These are phyloP conservation scores for Climacium dendroides DNA, from an alignment of 225 moss, liverwort and hornwort genomes.

Conservation along the genomic window DNA sequence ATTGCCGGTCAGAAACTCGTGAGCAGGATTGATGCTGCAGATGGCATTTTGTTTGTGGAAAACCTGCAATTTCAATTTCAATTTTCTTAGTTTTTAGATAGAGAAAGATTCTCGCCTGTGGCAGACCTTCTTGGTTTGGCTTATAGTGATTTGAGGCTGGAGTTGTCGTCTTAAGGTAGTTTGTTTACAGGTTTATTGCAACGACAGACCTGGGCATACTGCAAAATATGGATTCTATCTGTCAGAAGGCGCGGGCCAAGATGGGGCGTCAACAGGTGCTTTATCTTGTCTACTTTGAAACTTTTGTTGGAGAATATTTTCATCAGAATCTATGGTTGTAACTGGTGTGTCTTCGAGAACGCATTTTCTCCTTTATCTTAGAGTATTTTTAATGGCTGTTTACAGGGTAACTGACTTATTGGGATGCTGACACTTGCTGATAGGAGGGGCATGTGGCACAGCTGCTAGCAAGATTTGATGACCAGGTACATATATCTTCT, in stretches of 20 bases:
- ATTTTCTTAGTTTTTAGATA: not conserved
- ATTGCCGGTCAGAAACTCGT: not conserved
- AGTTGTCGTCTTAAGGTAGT: not conserved
- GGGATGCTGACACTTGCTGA: not conserved
- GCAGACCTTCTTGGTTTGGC: not conserved
- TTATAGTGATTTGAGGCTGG: not conserved
- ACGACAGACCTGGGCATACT: constrained; percentile 70
- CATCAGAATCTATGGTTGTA: not conserved
- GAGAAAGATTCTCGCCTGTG: not conserved
- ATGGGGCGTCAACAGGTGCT: constrained; percentile 56
- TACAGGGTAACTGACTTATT: not conserved
- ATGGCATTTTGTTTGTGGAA: not conserved
- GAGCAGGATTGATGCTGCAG: not conserved
- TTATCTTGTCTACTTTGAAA: not conserved
- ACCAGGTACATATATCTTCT: constrained; percentile 23
- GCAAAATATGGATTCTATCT: constrained; percentile 53
- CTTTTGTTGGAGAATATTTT: not conserved
- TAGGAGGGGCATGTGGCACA: constrained; percentile 43
- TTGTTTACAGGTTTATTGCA: constrained; percentile 41
- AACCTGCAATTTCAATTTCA: not conserved
- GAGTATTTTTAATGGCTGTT: not conserved
- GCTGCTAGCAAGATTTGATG: constrained; percentile 40
- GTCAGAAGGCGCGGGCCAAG: constrained; percentile 58
- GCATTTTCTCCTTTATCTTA: not conserved
- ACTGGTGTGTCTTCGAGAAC: not conserved